Conservation (phyloP, 108 stramenopile species). For the Bacterosira constricta region DNA sequence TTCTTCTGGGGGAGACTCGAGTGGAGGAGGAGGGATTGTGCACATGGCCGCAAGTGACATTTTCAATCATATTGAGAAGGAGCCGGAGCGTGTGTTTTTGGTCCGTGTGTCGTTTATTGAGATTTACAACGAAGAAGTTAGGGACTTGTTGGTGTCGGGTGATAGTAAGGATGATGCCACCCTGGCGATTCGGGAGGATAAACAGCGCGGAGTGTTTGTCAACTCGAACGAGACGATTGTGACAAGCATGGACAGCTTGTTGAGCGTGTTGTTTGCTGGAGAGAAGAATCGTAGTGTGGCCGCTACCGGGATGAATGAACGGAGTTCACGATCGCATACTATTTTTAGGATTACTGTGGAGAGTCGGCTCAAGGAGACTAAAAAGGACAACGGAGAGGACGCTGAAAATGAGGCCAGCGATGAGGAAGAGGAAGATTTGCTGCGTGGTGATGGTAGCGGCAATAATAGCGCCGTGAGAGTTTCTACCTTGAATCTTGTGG, state of each 20-base stretch:
- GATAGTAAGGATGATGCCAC: constrained; percentile 38
- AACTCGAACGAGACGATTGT: constrained; percentile 86
- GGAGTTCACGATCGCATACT: constrained; percentile 96
- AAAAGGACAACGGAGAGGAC: constrained; percentile 10
- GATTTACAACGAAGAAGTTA: constrained; percentile 99
- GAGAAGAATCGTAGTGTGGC: constrained; percentile 90
- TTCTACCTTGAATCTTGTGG: constrained; percentile 88
- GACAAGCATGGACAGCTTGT: constrained; percentile 74
- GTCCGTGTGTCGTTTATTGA: constrained; percentile 96
- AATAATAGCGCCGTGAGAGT: constrained; percentile 72
- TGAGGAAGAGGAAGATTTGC: constrained; percentile 18
- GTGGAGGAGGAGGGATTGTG: constrained; percentile 67
- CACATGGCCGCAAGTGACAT: constrained; percentile 89
- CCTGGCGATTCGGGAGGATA: constrained; percentile 91
- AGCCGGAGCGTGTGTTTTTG: constrained; percentile 73
- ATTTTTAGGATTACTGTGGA: constrained; percentile 96
- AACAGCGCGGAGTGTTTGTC: constrained; percentile 94
- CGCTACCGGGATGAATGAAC: constrained; percentile 95
- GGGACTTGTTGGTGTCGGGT: constrained; percentile 85
- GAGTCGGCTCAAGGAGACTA: constrained; percentile 57
- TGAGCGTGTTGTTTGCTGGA: constrained; percentile 77
- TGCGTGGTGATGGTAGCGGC: constrained; percentile 22
- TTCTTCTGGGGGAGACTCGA: not conserved
- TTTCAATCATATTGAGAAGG: constrained; percentile 67
- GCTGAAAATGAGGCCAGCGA: constrained; percentile 36